Percentiles rank a stretch among this genome's conserved stretches.
These are phyloP conservation scores for Blastobotrys petasosporus DNA, from an alignment of 1,139 yeast genomes.

Conservation along the genomic window DNA sequence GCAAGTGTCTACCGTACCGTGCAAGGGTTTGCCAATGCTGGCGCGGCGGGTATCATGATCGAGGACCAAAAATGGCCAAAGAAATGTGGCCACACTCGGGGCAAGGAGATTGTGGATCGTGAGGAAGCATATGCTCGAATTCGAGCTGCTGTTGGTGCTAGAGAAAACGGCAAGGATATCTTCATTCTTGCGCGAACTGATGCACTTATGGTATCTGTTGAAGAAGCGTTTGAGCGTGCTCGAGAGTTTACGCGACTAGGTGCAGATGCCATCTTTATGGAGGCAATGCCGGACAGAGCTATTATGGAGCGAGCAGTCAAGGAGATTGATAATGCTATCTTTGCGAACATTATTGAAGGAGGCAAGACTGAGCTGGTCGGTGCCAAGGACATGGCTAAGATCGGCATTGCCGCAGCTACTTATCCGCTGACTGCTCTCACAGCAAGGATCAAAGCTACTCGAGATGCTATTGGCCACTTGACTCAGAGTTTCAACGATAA, in stretches of 20 bases:
- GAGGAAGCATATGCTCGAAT: conserved; percentile 16
- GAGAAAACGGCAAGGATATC: conserved; percentile 14
- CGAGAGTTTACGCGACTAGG: conserved; percentile 14
- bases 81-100: conserved; percentile 17
- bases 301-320: conserved; percentile 14
- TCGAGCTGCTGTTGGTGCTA: conserved; percentile 15
- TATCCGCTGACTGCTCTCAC: conserved; percentile 16
- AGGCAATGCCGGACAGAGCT: conserved; percentile 15
- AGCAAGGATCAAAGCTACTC: conserved; percentile 15
- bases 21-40: conserved; percentile 17
- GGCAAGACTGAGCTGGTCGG: conserved; percentile 17
- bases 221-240: conserved; percentile 15
- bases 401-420: conserved; percentile 15
- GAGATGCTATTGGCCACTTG: conserved; percentile 13
- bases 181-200: conserved; percentile 18
- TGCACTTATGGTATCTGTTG: conserved; percentile 14
- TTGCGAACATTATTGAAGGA: conserved; percentile 18
- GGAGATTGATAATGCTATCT: conserved; percentile 13
- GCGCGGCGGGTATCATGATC: conserved; percentile 17
- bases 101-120: conserved; percentile 16
- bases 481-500: conserved; percentile 10
- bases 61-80: conserved; percentile 19
- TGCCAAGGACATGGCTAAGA: conserved; percentile 13
- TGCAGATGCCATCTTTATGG: conserved; percentile 16
- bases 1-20: conserved; percentile 17